Conservation (phyloP, 768 basidiomycete species). For the Rickenella mellea region DNA sequence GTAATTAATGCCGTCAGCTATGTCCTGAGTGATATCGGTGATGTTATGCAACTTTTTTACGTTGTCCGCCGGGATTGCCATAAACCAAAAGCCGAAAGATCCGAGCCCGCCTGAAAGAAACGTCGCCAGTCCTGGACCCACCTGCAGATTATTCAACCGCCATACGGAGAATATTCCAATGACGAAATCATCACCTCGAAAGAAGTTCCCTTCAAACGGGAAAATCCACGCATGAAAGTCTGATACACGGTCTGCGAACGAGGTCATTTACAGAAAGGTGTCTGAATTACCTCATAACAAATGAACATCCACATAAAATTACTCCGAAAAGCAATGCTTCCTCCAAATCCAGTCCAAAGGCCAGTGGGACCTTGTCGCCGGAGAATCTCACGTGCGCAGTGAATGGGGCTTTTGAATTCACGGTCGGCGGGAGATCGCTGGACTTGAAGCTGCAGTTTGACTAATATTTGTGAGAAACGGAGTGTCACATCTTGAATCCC, state of each 20-base stretch:
- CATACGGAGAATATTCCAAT: not conserved
- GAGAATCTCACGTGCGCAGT: slow-evolving; percentile 57
- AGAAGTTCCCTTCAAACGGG: slow-evolving; percentile 43
- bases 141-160: slow-evolving; percentile 23
- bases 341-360: slow-evolving; percentile 69
- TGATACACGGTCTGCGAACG: slow-evolving; percentile 17
- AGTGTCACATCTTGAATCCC: slow-evolving; percentile 3
- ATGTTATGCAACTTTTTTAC: slow-evolving; percentile 72
- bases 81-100: slow-evolving; percentile 56
- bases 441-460: slow-evolving; percentile 61
- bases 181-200: slow-evolving; percentile 38
- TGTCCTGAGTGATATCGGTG: not conserved
- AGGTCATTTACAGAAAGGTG: slow-evolving; percentile 3
- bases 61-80: slow-evolving; percentile 71
- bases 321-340: slow-evolving; percentile 60
- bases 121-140: slow-evolving; percentile 51
- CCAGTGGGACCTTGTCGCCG: slow-evolving; percentile 52
- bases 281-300: slow-evolving; percentile 43
- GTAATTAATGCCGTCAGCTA: not conserved
- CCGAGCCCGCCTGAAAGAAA: slow-evolving; percentile 58
- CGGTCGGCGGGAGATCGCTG: slow-evolving; percentile 41
- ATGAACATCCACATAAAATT: slow-evolving; percentile 80
- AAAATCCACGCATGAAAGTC: slow-evolving; percentile 54
- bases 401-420: slow-evolving; percentile 56
- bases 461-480: slow-evolving; percentile 19